Conservation (phyloP, 2,329 filamentous ascomycete genomes). For the Arthrinium puccinioides region DNA sequence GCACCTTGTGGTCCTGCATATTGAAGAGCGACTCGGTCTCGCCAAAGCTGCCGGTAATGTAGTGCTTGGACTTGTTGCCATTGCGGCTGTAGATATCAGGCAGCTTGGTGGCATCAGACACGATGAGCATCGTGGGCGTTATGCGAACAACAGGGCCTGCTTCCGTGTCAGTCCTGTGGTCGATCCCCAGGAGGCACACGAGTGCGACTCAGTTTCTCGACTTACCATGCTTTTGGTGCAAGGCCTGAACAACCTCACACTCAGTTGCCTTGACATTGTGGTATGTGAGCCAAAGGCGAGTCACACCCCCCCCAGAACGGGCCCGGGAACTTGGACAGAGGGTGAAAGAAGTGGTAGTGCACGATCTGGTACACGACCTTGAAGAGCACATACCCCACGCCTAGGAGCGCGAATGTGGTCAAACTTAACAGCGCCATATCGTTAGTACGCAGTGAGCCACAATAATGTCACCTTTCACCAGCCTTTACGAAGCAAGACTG, state of each 20-base stretch:
- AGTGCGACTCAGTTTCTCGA: too few relatives aligned
- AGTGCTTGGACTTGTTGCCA: constrained; percentile 50
- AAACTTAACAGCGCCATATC: constrained; percentile 29
- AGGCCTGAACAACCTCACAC: constrained; percentile 28
- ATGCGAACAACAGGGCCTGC: constrained; percentile 45
- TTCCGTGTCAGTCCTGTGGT: too few relatives aligned
- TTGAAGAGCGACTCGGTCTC: constrained; percentile 49
- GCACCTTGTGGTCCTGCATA: constrained; percentile 43
- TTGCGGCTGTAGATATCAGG: constrained; percentile 48
- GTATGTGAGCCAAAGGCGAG: constrained; percentile 45
- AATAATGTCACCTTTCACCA: too few relatives aligned
- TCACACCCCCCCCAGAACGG: constrained; percentile 47
- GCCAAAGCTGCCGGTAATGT: constrained; percentile 51
- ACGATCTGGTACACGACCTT: constrained; percentile 37
- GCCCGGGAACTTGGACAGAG: constrained; percentile 43
- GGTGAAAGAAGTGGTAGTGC: constrained; percentile 44
- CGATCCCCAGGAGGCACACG: too few relatives aligned
- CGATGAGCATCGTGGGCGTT: constrained; percentile 43
- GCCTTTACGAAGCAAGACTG: too few relatives aligned
- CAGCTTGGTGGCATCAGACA: constrained; percentile 45
- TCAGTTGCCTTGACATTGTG: constrained; percentile 42
- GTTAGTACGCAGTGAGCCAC: too few relatives aligned
- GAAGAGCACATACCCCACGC: constrained; percentile 22
- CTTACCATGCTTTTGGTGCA: constrained; percentile 42
- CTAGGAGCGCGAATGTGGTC: constrained; percentile 24